phyloP scores from a whole-genome alignment of 75 land plant species.

The Pseudotsuga menziesii region DNA sequence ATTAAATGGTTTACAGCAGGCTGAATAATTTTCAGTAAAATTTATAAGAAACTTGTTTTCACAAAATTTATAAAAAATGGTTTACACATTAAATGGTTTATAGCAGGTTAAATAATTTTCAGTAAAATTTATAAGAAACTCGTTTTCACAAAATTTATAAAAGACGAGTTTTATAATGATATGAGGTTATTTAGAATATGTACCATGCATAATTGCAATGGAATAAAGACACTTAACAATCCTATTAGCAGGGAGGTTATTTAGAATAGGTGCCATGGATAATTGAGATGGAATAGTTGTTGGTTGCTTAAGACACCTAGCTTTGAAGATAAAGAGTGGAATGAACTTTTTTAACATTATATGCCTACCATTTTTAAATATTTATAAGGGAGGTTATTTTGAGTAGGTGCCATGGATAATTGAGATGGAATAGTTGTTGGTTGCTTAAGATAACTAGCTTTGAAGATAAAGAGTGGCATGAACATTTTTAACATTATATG shows the following conservation, averaged over 20 bases:
- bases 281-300: constrained; percentile 31
- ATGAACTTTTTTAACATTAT: not conserved
- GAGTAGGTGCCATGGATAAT: constrained; percentile 13
- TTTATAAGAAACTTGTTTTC: no score
- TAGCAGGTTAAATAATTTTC: no score
- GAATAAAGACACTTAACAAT: no score
- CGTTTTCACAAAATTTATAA: no score
- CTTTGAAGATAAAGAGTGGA: constrained; percentile 19
- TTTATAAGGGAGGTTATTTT: not conserved
- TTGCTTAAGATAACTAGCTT: constrained; percentile 16
- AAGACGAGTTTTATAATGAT: no score
- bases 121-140: no score
- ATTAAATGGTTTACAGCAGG: no score
- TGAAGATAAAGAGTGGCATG: constrained; percentile 18
- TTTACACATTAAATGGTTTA: no score
- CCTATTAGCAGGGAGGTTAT: not conserved
- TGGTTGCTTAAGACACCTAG: constrained; percentile 20
- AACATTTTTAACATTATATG: not conserved
- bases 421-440: constrained; percentile 31
- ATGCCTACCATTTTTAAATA: not conserved
- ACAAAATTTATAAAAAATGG: no score
- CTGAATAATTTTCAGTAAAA: no score
- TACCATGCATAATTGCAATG: constrained; percentile 22
- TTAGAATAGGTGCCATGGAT: constrained; percentile 1
- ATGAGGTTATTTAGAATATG: constrained; percentile 21